These are phyloP conservation scores for Kurtzmaniella quercitrusa DNA, from an alignment of 1,139 yeast species.

Conservation along the genomic window DNA sequence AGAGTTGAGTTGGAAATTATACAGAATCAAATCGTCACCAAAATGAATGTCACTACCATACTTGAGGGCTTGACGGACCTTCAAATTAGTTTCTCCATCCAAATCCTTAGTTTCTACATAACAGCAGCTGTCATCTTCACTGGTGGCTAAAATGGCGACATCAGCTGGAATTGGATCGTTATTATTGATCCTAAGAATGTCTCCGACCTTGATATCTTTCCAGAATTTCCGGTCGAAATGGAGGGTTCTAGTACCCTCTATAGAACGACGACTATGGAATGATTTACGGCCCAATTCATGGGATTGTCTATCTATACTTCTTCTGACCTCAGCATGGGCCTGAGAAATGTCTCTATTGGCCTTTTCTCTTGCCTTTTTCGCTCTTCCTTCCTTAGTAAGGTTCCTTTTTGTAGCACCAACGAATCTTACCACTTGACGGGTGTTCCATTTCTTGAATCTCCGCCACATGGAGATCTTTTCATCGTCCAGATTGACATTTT, in stretches of 20 bases:
- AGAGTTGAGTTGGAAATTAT: slow-evolving; percentile 42
- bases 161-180: slow-evolving; percentile 62
- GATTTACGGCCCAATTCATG: slow-evolving; percentile 17
- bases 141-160: slow-evolving; percentile 44
- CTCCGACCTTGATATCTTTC: slow-evolving; percentile 56
- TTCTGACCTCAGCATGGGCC: slow-evolving; percentile 15
- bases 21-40: slow-evolving; percentile 42
- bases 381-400: slow-evolving; percentile 37
- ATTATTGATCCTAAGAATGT: slow-evolving; percentile 45
- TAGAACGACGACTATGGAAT: slow-evolving; percentile 15
- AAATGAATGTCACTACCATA: slow-evolving; percentile 33
- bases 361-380: slow-evolving; percentile 23
- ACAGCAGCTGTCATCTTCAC: slow-evolving; percentile 52
- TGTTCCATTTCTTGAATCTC: slow-evolving; percentile 50
- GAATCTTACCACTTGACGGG: slow-evolving; percentile 25
- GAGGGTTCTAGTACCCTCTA: slow-evolving; percentile 16
- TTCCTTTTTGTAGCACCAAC: slow-evolving; percentile 28
- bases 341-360: slow-evolving; percentile 7
- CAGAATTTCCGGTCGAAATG: slow-evolving; percentile 38
- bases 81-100: slow-evolving; percentile 60
- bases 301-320: slow-evolving; percentile 28
- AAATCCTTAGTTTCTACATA: slow-evolving; percentile 56
- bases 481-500: slow-evolving; percentile 41
- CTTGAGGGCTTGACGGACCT: slow-evolving; percentile 47
- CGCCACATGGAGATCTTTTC: slow-evolving; percentile 58